Percentiles rank a stretch among this genome's conserved stretches.
Conservation (phyloP, 345 rosid species). For the Brassica nigra region DNA sequence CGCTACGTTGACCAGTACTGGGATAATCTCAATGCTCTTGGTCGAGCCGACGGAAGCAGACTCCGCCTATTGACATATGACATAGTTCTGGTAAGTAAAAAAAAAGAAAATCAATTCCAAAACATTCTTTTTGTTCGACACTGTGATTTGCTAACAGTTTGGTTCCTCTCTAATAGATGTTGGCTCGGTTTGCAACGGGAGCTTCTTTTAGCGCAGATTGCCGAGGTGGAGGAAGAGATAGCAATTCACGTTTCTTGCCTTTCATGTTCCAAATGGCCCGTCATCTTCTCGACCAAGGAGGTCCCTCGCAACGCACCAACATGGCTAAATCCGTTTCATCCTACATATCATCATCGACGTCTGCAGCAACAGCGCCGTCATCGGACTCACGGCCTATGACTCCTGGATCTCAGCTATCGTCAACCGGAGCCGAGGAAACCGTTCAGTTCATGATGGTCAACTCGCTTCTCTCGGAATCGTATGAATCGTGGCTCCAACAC, state of each 20-base stretch:
- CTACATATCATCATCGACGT: conserved; percentile 52
- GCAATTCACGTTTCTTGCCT: conserved; percentile 94
- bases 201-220: conserved; percentile 86
- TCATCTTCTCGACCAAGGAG: conserved; percentile 95
- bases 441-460: conserved; percentile 98
- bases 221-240: conserved; percentile 97
- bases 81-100: conserved; percentile 75
- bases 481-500: conserved; percentile 91
- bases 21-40: conserved; percentile 93
- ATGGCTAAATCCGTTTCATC: conserved; percentile 83
- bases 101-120: neutral
- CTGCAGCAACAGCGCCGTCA: conserved; percentile 30
- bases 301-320: conserved; percentile 65
- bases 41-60: conserved; percentile 93
- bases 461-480: conserved; percentile 85
- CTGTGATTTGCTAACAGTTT: conserved; percentile 11
- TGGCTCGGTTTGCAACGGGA: conserved; percentile 98
- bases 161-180: conserved; percentile 59
- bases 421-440: conserved; percentile 72
- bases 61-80: conserved; percentile 91
- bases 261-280: conserved; percentile 93
- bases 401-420: conserved; percentile 55
- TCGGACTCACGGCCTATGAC: conserved; percentile 57
- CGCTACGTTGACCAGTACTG: conserved; percentile 90
- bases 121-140: conserved; percentile 7